Evolutionary conservation across 179 eudicot species (phyloP), one percentile per base, ranked within the genome.

Genomic region (Amaranthus tricolor): DNA sequence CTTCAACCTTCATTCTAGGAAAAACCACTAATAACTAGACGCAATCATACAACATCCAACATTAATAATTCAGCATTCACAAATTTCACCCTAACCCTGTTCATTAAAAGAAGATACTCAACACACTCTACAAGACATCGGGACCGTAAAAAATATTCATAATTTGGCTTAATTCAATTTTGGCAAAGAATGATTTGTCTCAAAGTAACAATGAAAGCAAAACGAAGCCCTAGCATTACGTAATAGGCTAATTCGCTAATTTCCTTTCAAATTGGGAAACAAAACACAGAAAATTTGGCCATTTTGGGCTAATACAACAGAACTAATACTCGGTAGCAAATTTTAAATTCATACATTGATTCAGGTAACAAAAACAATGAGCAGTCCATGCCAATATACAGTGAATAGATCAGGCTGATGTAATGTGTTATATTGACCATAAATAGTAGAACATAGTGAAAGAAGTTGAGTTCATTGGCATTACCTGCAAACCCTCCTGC

Each of bases 401-500:
- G 45, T 20, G 61, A 69, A 67, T 57, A 31, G 45, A 54, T n/a
- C 63, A 44, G 20, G 40, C 16, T 19, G 20, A 50, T 54, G 59
- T 7, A 45, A 31, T 52, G 60, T 31, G 10, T 13, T 43, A 47
- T 21, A 45, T 11, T 51, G 19, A 60, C 14, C 44, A 54, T 31
- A 63, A 57, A 2, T 17, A 17, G n/a, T 5, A 64, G 17, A 16
- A 17, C 7, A 72, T 3, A 44, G 19, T 54, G 55, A 53, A 43
- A 60, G 13, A 5, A 52, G 44, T 20, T 9, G 0, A 24, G 65
- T 63, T 6, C n/a, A 16, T 63, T 48, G 62, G 45, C 49, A 70
- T 79, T 75, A 80, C 79, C 82, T 80, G 76, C 40, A 24, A 24
- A 45, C 68, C 76, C 50, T 71, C 79, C 0, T 73, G 72, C 21